Percentiles rank a stretch among this genome's conserved stretches.
These are phyloP conservation scores for Xylaria polymorpha DNA, from an alignment of 2,329 filamentous ascomycete species.

Conservation along the genomic window DNA sequence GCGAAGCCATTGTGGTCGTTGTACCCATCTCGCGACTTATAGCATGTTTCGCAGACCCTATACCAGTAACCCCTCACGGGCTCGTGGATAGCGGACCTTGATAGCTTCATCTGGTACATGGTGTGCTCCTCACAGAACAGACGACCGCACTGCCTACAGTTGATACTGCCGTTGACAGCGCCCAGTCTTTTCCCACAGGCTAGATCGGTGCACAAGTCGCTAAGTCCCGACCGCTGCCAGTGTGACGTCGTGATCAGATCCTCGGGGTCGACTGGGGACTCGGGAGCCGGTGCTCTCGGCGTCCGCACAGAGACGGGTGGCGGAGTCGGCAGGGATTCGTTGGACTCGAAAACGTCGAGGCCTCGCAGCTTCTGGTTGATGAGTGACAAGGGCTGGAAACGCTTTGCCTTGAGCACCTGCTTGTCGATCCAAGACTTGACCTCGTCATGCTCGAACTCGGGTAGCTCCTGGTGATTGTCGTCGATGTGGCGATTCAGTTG, in stretches of 20 bases:
- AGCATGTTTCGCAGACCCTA: conserved; percentile 98
- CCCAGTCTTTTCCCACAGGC: conserved; percentile 84
- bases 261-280: conserved; percentile 76
- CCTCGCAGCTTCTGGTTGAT: conserved; percentile 95
- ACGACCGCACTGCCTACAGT: conserved; percentile 92
- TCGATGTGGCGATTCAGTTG: conserved; percentile 91
- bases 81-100: conserved; percentile 87
- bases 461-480: conserved; percentile 88
- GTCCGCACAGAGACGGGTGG: conserved; percentile 51
- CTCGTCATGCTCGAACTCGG: conserved; percentile 89
- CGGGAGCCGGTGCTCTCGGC: conserved; percentile 52
- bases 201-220: conserved; percentile 88
- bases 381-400: conserved; percentile 89
- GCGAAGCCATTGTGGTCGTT: conserved; percentile 84
- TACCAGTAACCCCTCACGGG: conserved; percentile 93
- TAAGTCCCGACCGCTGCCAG: conserved; percentile 82
- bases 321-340: conserved; percentile 69
- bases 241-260: conserved; percentile 88
- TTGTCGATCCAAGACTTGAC: conserved; percentile 98
- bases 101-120: conserved; percentile 99
- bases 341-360: conserved; percentile 92
- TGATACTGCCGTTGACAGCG: conserved; percentile 83
- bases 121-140: conserved; percentile 98
- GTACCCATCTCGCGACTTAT: conserved; percentile 95
- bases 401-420: conserved; percentile 92